Conservation (phyloP, 441 rosid genomes). For the Erodium texanum region DNA sequence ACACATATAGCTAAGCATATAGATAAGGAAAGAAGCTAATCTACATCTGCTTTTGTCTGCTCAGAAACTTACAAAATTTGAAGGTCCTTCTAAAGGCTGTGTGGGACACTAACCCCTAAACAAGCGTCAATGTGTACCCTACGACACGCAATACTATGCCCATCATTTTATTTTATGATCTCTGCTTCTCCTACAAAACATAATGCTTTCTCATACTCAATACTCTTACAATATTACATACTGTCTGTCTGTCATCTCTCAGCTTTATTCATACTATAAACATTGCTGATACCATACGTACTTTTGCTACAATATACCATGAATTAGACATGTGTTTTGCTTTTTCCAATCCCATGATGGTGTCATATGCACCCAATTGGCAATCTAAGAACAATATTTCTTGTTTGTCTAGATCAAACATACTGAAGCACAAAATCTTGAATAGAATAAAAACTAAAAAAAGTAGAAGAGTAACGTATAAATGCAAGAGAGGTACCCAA, state of each 20-base stretch:
- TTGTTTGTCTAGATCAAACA: too few species aligned
- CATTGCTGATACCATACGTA: neutral
- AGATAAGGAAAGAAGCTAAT: slow-evolving; percentile 35
- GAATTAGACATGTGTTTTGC: neutral
- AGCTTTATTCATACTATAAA: neutral
- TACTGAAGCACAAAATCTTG: too few species aligned
- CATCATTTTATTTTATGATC: neutral
- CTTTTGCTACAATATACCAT: neutral
- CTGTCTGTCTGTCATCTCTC: neutral
- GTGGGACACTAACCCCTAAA: slow-evolving; percentile 29
- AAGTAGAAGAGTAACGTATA: too few species aligned
- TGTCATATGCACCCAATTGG: neutral
- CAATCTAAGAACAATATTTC: neutral
- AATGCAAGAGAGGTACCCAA: too few species aligned
- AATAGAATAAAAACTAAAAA: too few species aligned
- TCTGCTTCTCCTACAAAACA: neutral
- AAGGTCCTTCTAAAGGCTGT: slow-evolving; percentile 21
- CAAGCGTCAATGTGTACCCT: slow-evolving; percentile 22
- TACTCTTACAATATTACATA: neutral
- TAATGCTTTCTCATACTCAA: neutral
- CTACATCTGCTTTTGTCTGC: slow-evolving; percentile 42
- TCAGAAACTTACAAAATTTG: slow-evolving; percentile 36
- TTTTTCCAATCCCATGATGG: neutral
- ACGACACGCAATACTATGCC: slow-evolving; percentile 28
- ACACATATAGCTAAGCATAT: neutral